Evolutionary conservation across 2,329 filamentous ascomycete genomes (phyloP).

Genomic region (Hypoxylon sp.): DNA sequence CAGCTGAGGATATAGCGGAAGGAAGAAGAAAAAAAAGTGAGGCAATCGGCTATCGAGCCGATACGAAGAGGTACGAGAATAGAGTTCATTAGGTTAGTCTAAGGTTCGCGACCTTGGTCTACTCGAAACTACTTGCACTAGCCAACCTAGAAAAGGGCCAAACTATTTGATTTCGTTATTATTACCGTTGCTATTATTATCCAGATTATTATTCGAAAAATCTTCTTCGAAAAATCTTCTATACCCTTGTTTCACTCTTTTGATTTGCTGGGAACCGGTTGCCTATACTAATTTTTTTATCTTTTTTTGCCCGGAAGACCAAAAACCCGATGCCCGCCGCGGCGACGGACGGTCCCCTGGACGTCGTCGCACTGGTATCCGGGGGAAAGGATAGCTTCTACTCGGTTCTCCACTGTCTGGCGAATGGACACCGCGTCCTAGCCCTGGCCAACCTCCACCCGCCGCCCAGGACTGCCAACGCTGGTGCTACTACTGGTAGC

Average conservation of each 20-base stretch:
- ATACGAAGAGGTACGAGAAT: slow-evolving; percentile 9
- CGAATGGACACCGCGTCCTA: slow-evolving; percentile 85
- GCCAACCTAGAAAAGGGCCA: slow-evolving; percentile 11
- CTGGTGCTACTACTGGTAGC: too few relatives aligned
- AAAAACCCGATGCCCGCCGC: slow-evolving; percentile 52
- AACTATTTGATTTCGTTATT: slow-evolving; percentile 26
- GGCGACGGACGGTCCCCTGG: slow-evolving; percentile 59
- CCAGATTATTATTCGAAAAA: too few relatives aligned
- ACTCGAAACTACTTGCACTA: slow-evolving; percentile 21
- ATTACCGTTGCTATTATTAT: neutral
- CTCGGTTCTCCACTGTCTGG: slow-evolving; percentile 88
- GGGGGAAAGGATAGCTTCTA: slow-evolving; percentile 98
- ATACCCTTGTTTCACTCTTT: too few relatives aligned
- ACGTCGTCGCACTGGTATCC: slow-evolving; percentile 92
- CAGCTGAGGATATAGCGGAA: slow-evolving; percentile 32
- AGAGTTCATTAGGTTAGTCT: too few relatives aligned
- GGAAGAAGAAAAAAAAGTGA: slow-evolving; percentile 27
- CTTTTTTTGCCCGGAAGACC: neutral
- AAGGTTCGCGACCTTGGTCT: too few relatives aligned
- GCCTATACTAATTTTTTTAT: neutral
- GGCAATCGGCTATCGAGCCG: slow-evolving; percentile 28
- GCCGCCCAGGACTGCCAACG: slow-evolving; percentile 23
- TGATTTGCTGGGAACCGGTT: too few relatives aligned
- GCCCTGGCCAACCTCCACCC: slow-evolving; percentile 92
- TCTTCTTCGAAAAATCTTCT: slow-evolving; percentile 14